These are phyloP conservation scores for Scutellaria barbata DNA, from an alignment of 257 asterid genomes.

Conservation along the genomic window DNA sequence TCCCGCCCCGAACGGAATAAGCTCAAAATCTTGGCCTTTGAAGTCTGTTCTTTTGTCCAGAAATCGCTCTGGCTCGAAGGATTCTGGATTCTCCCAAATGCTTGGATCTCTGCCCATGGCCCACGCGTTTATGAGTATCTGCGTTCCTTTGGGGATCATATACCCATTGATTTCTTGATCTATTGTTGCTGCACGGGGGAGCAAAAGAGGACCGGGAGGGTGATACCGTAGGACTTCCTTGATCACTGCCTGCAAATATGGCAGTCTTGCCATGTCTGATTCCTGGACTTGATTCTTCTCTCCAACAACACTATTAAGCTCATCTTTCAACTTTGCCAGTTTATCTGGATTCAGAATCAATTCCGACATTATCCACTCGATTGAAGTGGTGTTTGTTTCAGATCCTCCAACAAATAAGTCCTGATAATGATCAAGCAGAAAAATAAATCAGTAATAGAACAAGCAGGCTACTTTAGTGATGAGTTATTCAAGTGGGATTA, in stretches of 20 bases:
- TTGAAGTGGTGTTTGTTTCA: conserved; percentile 18
- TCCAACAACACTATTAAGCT: conserved; percentile 33
- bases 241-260: conserved; percentile 40
- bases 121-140: conserved; percentile 41
- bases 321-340: conserved; percentile 28
- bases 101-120: conserved; percentile 42
- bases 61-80: conserved; percentile 40
- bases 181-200: conserved; percentile 24
- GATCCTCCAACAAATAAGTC: conserved; percentile 22
- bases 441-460: neutral
- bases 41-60: conserved; percentile 26
- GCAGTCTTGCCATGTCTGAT: conserved; percentile 35
- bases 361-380: conserved; percentile 48
- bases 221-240: conserved; percentile 39
- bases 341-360: conserved; percentile 33
- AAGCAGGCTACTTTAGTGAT: neutral
- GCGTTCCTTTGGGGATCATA: conserved; percentile 40
- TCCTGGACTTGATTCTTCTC: conserved; percentile 25
- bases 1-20: conserved; percentile 45
- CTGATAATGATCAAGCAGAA: neutral
- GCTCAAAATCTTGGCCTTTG: conserved; percentile 44
- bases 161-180: conserved; percentile 36
- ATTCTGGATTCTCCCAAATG: conserved; percentile 39
- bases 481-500: too few species aligned
- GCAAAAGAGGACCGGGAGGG: conserved; percentile 35